Conservation (phyloP, 257 asterid genomes). For the Henckelia pumila region DNA sequence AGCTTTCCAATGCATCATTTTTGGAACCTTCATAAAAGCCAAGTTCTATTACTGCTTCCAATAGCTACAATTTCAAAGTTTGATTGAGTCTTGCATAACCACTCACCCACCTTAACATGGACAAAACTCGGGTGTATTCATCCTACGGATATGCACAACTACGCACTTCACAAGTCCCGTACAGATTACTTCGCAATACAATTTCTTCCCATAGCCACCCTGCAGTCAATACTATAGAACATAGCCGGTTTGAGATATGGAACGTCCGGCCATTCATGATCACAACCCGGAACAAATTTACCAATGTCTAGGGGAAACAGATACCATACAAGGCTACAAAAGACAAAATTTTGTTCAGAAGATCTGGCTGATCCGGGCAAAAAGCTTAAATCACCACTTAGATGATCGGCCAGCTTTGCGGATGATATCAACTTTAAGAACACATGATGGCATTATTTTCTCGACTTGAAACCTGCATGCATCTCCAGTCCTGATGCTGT, state of each 20-base stretch:
- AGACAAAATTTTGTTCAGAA: not conserved
- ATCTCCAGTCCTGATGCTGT: conserved; percentile 34
- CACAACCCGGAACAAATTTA: not conserved
- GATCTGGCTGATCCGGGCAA: not conserved
- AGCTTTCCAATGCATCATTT: too few species aligned
- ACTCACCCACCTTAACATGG: not conserved
- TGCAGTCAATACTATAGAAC: not conserved
- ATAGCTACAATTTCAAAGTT: too few species aligned
- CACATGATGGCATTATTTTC: not conserved
- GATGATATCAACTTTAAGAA: conserved; percentile 30
- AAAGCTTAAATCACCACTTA: not conserved
- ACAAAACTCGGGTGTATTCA: not conserved
- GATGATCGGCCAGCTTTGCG: conserved; percentile 11
- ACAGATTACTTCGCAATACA: too few species aligned
- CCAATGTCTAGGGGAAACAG: not conserved
- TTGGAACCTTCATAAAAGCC: too few species aligned
- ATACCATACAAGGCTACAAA: not conserved
- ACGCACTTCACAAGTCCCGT: not conserved
- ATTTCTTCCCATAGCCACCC: too few species aligned
- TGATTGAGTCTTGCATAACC: not conserved
- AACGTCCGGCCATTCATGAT: not conserved
- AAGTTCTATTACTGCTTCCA: too few species aligned
- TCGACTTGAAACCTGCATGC: conserved; percentile 31
- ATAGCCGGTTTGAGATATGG: not conserved
- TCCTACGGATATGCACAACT: not conserved